Evolutionary conservation across 2,329 filamentous ascomycete genomes (phyloP), one percentile per base, ranked within the genome.

Genomic region (Verticillium isaacii): DNA sequence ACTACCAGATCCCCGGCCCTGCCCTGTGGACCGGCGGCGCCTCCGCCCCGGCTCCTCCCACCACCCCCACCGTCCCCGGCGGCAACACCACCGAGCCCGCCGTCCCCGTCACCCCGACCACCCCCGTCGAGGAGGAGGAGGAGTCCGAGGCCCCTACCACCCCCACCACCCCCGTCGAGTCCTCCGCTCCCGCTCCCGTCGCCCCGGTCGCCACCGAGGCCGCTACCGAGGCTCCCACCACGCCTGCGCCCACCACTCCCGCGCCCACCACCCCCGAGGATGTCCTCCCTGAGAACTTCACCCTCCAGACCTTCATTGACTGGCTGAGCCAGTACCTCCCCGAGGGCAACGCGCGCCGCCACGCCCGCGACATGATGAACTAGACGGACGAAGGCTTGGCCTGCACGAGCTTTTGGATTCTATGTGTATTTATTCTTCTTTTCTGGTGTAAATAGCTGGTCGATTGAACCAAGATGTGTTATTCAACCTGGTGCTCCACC

Each of bases 1-100:
- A 52, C 66, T 75, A 76, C 68, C 5, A 62, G n/a, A 74, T 75
- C 60, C 72, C 74, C 57, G 73, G 74, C 36, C 73, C 72, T 23
- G 65, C 63, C 5, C 67, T 75, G 62, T 75, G 70, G 61, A 57
- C 29, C 32, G 56, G 54, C 59, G 60, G 57, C 39, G 56, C 34
- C 45, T 36, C 39, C 36, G 19, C 32, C 29, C 29, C 29, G 32
- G 41, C 63, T n/a, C 29, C 56, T 71, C 45, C 63, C n/a, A 61
- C 59, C 37, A 50, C 50, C 25, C 39, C 57, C 25, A 50, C 37
- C 9, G 19, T 19, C 45, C 19, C 50, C n/a, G 32, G 36, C 36
- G 57, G 57, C 39, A 58, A 58, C 57, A 32, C 15, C 37, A 58
- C 57, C 57, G 57, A 29, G 19, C 37, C 57, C 57, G 59, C 32